Base-by-base conservation (phyloP, 352 stramenopile species). In the Pythium phragmitis region DNA sequence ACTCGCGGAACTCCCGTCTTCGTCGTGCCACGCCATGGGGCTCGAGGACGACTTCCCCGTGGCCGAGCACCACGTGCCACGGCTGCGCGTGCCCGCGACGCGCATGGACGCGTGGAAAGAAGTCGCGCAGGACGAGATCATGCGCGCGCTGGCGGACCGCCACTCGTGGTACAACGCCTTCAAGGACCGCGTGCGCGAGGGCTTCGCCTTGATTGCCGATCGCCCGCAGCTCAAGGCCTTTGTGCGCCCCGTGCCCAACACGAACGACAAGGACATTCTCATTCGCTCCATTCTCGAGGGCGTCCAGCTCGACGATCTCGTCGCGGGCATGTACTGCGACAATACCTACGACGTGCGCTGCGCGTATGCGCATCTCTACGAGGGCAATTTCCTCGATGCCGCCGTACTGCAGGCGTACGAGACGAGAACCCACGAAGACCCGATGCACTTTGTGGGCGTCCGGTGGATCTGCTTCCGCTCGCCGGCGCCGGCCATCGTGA, bases 81-180 rank as follows among this genome's bases (percentile, higher is more conserved):
- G 65, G 45, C 41, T 73, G 51, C 47, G 26, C 48, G 65, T 69
- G 47, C 57, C 68, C 17, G 42, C 46, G n/a, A 30, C 57, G 48
- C 68, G 65, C 39, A 46, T 46, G 39, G 49, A 63, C 17, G 63
- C 63, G n/a, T 82, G 74, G 74, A 65, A 65, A 36, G 46, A 70
- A n/a, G 63, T 74, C 11, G 73, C 69, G 13, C 72, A 67, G 23
- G 54, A 74, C 21, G 74, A 82, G 49, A 62, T 82, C 52, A 50
- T 56, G 14, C 69, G 63, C 58, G 72, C 72, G 42, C 52, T 82
- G 7, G 45, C 57, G 23, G 63, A 73, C 60, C 66, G 43, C 21
- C 57, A 77, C 42, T 82, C 74, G 67, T 82, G 74, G 74, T 79
- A 74, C 69, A 76, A 77, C 52, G 60, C 45, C 7, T 72, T 75